Conservation (phyloP, 345 rosid genomes). For the Lepidium aucheri region DNA sequence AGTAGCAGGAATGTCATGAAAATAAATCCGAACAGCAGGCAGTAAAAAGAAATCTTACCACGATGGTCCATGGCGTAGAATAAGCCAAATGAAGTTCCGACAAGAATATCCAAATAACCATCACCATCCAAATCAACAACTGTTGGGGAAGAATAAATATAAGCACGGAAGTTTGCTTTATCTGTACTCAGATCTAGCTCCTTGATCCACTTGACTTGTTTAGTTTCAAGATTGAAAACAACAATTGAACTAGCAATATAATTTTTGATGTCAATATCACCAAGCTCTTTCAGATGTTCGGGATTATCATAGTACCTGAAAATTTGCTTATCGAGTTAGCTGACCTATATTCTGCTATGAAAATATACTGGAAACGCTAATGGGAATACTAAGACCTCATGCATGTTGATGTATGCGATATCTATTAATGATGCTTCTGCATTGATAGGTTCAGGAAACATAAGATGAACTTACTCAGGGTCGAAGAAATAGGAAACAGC, state of each 20-base stretch:
- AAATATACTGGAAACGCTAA: background rate
- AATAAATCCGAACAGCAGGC: background rate
- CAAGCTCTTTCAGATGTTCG: slow-evolving; percentile 85
- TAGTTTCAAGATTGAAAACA: slow-evolving; percentile 93
- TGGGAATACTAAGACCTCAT: background rate
- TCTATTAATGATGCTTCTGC: slow-evolving; percentile 3
- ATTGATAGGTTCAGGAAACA: background rate
- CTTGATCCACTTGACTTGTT: slow-evolving; percentile 91
- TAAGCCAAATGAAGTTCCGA: slow-evolving; percentile 94
- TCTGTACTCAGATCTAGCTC: slow-evolving; percentile 86
- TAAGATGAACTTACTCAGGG: slow-evolving; percentile 66
- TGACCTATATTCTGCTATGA: background rate
- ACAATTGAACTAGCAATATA: slow-evolving; percentile 85
- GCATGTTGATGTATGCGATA: slow-evolving; percentile 1
- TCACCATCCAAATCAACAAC: slow-evolving; percentile 99
- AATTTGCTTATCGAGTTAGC: slow-evolving; percentile 4
- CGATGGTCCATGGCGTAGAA: slow-evolving; percentile 95
- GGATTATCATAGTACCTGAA: slow-evolving; percentile 90
- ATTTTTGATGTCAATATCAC: slow-evolving; percentile 76
- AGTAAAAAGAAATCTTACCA: slow-evolving; percentile 42
- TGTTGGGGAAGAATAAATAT: slow-evolving; percentile 88
- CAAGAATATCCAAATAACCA: slow-evolving; percentile 95
- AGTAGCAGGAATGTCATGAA: background rate
- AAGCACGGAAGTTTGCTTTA: slow-evolving; percentile 60
- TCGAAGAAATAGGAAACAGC: slow-evolving; percentile 97